Conservation (phyloP, 371 early-diverging fungal species). For the Lichtheimia ornata region DNA sequence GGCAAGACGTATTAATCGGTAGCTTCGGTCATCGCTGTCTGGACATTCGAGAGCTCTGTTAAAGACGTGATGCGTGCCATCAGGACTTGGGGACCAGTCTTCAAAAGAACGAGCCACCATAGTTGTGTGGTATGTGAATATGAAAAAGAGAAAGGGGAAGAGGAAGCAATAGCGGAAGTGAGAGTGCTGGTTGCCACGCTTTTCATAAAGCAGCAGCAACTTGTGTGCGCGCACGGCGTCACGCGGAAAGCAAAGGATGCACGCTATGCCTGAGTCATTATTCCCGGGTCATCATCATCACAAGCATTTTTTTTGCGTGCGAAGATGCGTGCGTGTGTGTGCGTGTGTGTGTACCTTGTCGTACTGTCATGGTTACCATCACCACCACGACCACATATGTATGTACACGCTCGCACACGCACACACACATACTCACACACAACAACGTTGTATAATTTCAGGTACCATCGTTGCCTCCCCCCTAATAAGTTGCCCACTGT, state of each 20-base stretch:
- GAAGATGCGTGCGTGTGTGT: background rate
- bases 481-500: too few species aligned
- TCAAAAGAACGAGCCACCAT: slow-evolving; percentile 17
- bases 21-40: slow-evolving; percentile 73
- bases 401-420: too few species aligned
- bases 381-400: too few species aligned
- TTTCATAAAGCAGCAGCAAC: slow-evolving; percentile 4
- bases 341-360: background rate
- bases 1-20: slow-evolving; percentile 70
- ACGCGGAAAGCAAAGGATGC: too few species aligned
- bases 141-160: slow-evolving; percentile 8
- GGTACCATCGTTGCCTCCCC: too few species aligned
- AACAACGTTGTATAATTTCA: too few species aligned
- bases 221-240: background rate
- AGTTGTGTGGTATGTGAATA: background rate
- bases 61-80: slow-evolving; percentile 21
- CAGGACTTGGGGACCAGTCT: slow-evolving; percentile 15
- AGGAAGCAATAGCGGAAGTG: slow-evolving; percentile 5
- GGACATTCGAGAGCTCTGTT: slow-evolving; percentile 44
- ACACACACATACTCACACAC: too few species aligned
- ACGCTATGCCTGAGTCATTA: too few species aligned
- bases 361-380: too few species aligned
- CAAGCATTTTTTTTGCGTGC: background rate
- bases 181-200: background rate
- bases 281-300: too few species aligned